Evolutionary conservation across 2,329 filamentous ascomycete genomes (phyloP).

Genomic region (Verticillium klebahnii): DNA sequence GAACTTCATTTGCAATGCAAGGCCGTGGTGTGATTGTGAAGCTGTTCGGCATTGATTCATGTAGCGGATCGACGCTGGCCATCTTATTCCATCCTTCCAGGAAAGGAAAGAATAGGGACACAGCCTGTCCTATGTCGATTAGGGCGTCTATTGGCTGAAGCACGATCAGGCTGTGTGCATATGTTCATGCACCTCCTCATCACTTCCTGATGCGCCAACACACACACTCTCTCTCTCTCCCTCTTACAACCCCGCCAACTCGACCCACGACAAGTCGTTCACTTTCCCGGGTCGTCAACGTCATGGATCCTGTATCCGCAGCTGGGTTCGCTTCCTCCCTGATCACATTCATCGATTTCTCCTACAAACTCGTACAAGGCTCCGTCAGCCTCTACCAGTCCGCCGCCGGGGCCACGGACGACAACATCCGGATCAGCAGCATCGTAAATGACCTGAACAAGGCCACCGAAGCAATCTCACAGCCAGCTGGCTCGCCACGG

Average conservation of each 20-base stretch:
- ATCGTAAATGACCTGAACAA: slow-evolving; percentile 5
- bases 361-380: not conserved
- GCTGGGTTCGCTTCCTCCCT: not conserved
- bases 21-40: too few relatives aligned
- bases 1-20: not conserved
- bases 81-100: too few relatives aligned
- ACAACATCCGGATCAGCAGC: slow-evolving; percentile 9
- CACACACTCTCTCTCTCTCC: not conserved
- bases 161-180: not conserved
- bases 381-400: not conserved
- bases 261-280: not conserved
- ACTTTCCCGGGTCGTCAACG: not conserved
- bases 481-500: not conserved
- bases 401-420: not conserved
- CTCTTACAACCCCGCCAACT: not conserved
- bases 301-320: not conserved
- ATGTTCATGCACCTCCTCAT: not conserved
- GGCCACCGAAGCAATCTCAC: slow-evolving; percentile 1
- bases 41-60: too few relatives aligned
- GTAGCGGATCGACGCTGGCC: too few relatives aligned
- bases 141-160: not conserved
- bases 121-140: not conserved
- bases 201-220: not conserved
- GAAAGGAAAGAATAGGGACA: not conserved
- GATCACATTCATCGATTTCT: slow-evolving; percentile 2